These are phyloP conservation scores for Boletus reticuloceps DNA, from an alignment of 768 basidiomycete genomes.

Conservation along the genomic window DNA sequence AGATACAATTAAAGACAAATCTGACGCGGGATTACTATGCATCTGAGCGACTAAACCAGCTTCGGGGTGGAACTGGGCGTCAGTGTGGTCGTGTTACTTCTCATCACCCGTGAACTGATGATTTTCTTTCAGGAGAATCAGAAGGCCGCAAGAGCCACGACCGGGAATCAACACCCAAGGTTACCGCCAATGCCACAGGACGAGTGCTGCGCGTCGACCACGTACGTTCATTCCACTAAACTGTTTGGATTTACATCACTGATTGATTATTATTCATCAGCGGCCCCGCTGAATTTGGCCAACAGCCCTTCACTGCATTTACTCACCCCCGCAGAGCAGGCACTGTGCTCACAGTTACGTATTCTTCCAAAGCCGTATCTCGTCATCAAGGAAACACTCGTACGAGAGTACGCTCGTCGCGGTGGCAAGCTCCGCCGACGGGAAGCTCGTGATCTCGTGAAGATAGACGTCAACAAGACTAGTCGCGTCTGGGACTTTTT, in stretches of 20 bases:
- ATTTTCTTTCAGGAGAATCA: conserved; percentile 33
- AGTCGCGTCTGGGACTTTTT: conserved; percentile 92
- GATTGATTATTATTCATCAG: conserved; percentile 23
- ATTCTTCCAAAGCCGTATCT: conserved; percentile 96
- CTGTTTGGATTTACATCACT: neutral
- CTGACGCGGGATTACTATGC: conserved; percentile 54
- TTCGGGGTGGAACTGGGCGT: conserved; percentile 47
- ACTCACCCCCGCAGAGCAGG: conserved; percentile 84
- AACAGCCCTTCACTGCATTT: conserved; percentile 89
- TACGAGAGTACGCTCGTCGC: conserved; percentile 88
- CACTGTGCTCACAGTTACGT: conserved; percentile 82
- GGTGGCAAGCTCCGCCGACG: conserved; percentile 85
- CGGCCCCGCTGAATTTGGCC: conserved; percentile 80
- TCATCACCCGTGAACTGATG: neutral
- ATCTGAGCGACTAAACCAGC: conserved; percentile 49
- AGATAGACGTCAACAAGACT: conserved; percentile 92
- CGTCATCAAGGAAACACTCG: conserved; percentile 90
- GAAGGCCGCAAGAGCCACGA: conserved; percentile 60
- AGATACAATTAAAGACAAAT: conserved; percentile 65
- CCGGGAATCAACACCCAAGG: conserved; percentile 57
- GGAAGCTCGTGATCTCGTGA: conserved; percentile 87
- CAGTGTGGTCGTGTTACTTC: conserved; percentile 40
- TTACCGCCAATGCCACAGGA: conserved; percentile 32
- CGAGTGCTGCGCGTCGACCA: conserved; percentile 40
- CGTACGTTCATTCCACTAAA: conserved; percentile 30